Conservation (phyloP, 108 stramenopile genomes). For the Ochromonas danica region DNA sequence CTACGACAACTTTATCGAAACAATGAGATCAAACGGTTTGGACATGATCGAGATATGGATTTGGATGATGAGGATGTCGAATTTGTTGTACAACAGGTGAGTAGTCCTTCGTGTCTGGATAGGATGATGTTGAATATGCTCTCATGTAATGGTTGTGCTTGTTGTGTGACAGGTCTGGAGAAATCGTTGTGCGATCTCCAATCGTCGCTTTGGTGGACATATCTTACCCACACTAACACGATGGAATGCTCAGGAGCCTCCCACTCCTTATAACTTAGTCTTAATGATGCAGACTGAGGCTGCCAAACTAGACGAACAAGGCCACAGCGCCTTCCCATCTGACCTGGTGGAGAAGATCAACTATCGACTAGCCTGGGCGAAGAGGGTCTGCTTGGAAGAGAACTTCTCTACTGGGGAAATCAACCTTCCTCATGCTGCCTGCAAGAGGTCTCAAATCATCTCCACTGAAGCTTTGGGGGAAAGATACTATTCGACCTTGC, state of each 20-base stretch:
- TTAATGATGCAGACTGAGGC: constrained; percentile 29
- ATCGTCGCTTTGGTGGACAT: constrained; percentile 31
- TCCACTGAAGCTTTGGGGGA: too few relatives aligned
- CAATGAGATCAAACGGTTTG: constrained; percentile 24
- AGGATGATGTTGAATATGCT: too few relatives aligned
- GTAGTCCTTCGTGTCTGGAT: too few relatives aligned
- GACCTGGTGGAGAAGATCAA: constrained; percentile 6
- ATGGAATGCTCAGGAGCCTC: constrained; percentile 9
- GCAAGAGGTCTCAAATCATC: too few relatives aligned
- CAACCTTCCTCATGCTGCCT: too few relatives aligned
- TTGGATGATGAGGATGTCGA: constrained; percentile 33
- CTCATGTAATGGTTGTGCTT: too few relatives aligned
- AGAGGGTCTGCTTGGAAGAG: constrained; percentile 4
- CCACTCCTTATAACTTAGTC: constrained; percentile 27
- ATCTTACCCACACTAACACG: constrained; percentile 3
- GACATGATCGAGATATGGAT: background rate
- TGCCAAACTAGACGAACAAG: background rate
- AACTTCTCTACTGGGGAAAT: too few relatives aligned
- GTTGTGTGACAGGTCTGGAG: constrained; percentile 9
- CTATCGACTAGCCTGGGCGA: constrained; percentile 20
- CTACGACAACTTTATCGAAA: constrained; percentile 14
- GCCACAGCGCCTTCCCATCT: background rate
- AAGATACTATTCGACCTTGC: too few relatives aligned
- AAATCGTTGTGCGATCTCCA: constrained; percentile 10
- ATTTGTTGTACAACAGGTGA: constrained; percentile 32